phyloP scores from a whole-genome alignment of 106 monocot species.

The Hemerocallis citrina region DNA sequence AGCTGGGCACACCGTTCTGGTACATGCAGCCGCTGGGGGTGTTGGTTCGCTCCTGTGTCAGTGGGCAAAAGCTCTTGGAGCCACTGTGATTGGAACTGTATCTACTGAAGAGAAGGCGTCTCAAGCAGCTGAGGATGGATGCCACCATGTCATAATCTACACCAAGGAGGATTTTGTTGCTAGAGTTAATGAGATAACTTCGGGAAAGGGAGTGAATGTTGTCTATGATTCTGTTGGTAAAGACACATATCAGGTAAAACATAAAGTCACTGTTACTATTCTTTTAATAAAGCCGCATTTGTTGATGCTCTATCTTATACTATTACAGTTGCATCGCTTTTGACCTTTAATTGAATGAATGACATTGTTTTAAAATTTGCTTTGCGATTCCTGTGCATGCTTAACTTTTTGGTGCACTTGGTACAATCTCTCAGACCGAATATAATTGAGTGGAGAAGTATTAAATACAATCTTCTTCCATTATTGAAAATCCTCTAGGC shows the following conservation, averaged over 20 bases:
- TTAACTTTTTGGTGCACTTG: too few relatives aligned
- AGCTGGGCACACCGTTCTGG: constrained; percentile 67
- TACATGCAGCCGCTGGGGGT: constrained; percentile 96
- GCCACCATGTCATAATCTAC: constrained; percentile 77
- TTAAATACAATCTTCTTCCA: too few relatives aligned
- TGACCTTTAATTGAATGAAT: too few relatives aligned
- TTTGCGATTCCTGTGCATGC: too few relatives aligned
- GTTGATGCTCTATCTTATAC: too few relatives aligned
- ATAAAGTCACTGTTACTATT: neutral
- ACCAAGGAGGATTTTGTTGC: constrained; percentile 80
- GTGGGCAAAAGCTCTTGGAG: constrained; percentile 94
- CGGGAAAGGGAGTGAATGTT: constrained; percentile 80
- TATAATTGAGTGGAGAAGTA: too few relatives aligned
- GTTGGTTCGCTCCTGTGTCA: constrained; percentile 93
- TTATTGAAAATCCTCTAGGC: too few relatives aligned
- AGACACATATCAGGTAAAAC: constrained; percentile 86
- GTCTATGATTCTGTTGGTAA: constrained; percentile 97
- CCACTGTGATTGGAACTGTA: constrained; percentile 90
- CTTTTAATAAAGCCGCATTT: neutral
- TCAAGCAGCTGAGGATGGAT: constrained; percentile 83
- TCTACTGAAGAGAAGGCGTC: constrained; percentile 80
- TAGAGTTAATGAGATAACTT: constrained; percentile 59
- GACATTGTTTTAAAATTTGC: too few relatives aligned
- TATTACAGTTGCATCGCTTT: too few relatives aligned
- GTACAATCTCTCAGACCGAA: too few relatives aligned